Evolutionary conservation across 1,139 yeast genomes (phyloP).

Genomic region (Wickerhamomyces sp.): DNA sequence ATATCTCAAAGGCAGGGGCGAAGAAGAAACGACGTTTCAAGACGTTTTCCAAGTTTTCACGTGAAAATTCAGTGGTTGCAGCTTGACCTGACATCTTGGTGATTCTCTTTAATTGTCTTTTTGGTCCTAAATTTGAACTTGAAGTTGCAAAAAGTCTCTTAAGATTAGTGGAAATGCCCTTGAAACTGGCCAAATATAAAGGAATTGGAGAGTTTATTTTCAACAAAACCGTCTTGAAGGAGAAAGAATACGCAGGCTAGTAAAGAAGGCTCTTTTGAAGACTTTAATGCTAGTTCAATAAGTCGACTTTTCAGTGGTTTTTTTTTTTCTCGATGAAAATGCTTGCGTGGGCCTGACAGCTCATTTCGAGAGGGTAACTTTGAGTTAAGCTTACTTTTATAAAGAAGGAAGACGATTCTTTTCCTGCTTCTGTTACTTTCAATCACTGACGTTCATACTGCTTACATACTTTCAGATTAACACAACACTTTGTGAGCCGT

Average conservation of each 20-base stretch:
- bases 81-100: slow-evolving; percentile 30
- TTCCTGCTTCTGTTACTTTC: no score
- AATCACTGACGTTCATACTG: no score
- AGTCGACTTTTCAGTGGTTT: background rate
- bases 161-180: background rate
- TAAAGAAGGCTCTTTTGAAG: slow-evolving; percentile 1
- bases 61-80: slow-evolving; percentile 56
- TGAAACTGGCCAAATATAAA: background rate
- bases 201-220: background rate
- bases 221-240: background rate
- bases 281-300: background rate
- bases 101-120: slow-evolving; percentile 4
- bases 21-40: slow-evolving; percentile 93
- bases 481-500: background rate
- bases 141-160: slow-evolving; percentile 1
- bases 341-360: no score
- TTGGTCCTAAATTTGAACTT: background rate
- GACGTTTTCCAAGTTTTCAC: slow-evolving; percentile 86
- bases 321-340: no score
- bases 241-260: background rate
- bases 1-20: slow-evolving; percentile 95
- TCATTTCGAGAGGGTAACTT: no score
- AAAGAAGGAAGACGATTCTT: no score
- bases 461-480: no score
- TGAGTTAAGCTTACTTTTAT: no score